Base-by-base conservation (phyloP, 2,329 filamentous ascomycete genomes). In the Colletotrichum lupini region DNA sequence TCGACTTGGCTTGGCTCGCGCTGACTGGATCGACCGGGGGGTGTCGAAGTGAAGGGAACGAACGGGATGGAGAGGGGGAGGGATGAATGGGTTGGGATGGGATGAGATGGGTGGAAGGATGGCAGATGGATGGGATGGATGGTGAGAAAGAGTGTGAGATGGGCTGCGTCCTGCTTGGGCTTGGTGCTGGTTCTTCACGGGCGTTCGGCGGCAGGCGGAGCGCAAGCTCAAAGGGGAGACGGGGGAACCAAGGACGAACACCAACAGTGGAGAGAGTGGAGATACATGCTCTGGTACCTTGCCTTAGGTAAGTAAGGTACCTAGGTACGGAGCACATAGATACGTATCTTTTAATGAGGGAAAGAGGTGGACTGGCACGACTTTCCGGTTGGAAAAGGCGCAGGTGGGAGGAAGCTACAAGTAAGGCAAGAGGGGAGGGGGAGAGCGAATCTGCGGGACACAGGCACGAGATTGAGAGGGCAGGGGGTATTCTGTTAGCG, bases 361-460 rank as follows among this genome's bases (percentile, higher is more conserved):
- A n/a, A 53, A 19, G 12, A 55, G 46, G 49, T 28, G 49, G 59
- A 32, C 42, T 32, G 19, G 42, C 26, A 52, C 42, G 2, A 32
- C 46, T 32, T 37, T 9, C 30, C 37, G 28, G 37, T 37, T 46
- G 42, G 60, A 52, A 24, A 53, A 53, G 60, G 60, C 60, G 60
- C 60, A 63, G 60, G 58, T 42, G 22, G 53, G 22, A 30, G 53
- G n/a, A n/a, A n/a, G n/a, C n/a, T n/a, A n/a, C n/a, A n/a, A n/a
- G n/a, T n/a, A 24, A 24, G 58, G 42, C 9, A 24, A 26, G 52
- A 55, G 52, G 5, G 16, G 26, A 24, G 52, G 52, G 22, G 11
- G 52, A 35, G 35, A 65, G 66, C 70, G 59, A 70, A 73, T 73
- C 59, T 70, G 70, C 70, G 70, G 70, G 66, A 73, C 70, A 73